Evolutionary conservation across 352 stramenopile genomes (phyloP), one percentile per base, ranked within the genome.

Genomic region (Globisporangium nunn): DNA sequence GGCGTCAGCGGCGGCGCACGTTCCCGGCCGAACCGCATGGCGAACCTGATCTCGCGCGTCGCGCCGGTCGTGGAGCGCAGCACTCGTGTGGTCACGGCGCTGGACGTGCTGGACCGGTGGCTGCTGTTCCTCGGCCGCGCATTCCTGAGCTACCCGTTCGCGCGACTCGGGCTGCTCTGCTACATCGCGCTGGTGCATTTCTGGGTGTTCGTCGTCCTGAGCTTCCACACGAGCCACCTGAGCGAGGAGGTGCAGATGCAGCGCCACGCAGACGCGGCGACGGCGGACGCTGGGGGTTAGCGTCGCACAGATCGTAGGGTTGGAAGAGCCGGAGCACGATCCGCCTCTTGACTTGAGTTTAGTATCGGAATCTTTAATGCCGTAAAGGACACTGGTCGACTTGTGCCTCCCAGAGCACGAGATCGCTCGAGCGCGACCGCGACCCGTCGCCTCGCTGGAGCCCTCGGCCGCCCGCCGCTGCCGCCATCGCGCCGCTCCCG

Each of bases 201-300:
- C 10, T 95, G 86, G 86, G 79, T 91, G 12, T 92, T 94, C 58
- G 62, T 89, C 40, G 79, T 95, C 50, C 64, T 95, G 59, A 89
- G 80, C 59, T 92, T 94, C 66, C 86, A 95, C 67, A 95, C 86
- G 52, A 92, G 77, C 58, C 84, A 94, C 59, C 49, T 94, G 61
- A 85, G 74, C 30, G 80, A 92, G 50, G 84, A 94, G 60, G 70
- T 90, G 59, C 70, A 89, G 45, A 59, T 68, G 15, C 71, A 68
- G 10, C 60, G 51, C 6, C 23, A 44, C 6, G 52, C 51, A 14
- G 68, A 41, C 0, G 65, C 1, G 35, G 40, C 28, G 29, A 33
- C 17, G 37, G 51, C 28, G 31, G 37, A 10, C 50, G 54, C 45
- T 63, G 6, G 33, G 33, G 6, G 33, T 8, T 5, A 8, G 23